Conservation (phyloP, 2,329 filamentous ascomycete species). For the Curvularia verruculosa region DNA sequence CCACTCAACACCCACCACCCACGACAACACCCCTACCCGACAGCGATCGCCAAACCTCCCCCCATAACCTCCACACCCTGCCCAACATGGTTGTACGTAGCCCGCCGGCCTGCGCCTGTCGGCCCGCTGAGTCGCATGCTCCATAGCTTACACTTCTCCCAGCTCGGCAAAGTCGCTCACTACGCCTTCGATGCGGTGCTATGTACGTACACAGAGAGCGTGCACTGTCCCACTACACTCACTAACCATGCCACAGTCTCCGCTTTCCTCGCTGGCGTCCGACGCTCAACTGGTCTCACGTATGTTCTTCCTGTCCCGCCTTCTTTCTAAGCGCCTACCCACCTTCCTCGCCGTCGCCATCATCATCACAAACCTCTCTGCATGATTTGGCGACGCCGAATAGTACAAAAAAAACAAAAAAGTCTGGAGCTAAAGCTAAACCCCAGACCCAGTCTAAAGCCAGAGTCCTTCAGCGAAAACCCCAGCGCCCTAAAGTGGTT, state of each 20-base stretch:
- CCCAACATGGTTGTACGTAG: slow-evolving; percentile 49
- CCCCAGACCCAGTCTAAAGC: slow-evolving; percentile 77
- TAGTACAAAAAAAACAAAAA: not conserved
- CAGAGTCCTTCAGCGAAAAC: slow-evolving; percentile 82
- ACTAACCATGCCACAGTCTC: slow-evolving; percentile 68
- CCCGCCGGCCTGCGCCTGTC: slow-evolving; percentile 17
- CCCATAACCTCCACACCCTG: slow-evolving; percentile 11
- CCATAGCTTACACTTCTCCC: slow-evolving; percentile 65
- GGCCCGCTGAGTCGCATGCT: slow-evolving; percentile 26
- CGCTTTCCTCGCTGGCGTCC: slow-evolving; percentile 94
- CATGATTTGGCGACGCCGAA: slow-evolving; percentile 1
- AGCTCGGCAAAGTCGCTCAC: slow-evolving; percentile 92
- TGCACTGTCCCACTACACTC: slow-evolving; percentile 2
- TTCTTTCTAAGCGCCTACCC: not conserved
- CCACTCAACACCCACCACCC: slow-evolving; percentile 14
- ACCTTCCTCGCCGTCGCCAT: not conserved
- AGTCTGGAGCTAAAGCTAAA: slow-evolving; percentile 31
- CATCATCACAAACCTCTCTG: slow-evolving; percentile 5
- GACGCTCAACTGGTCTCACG: slow-evolving; percentile 96
- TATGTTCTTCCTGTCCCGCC: slow-evolving; percentile 60
- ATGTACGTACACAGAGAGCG: slow-evolving; percentile 60
- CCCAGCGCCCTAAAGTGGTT: slow-evolving; percentile 87
- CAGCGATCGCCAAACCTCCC: slow-evolving; percentile 11
- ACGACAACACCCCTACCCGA: slow-evolving; percentile 15
- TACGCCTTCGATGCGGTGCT: slow-evolving; percentile 96